A percentile compares a stretch with the other conserved stretches of the same genome.
Conservation (phyloP, 441 rosid species). For the Gossypium davidsonii region DNA sequence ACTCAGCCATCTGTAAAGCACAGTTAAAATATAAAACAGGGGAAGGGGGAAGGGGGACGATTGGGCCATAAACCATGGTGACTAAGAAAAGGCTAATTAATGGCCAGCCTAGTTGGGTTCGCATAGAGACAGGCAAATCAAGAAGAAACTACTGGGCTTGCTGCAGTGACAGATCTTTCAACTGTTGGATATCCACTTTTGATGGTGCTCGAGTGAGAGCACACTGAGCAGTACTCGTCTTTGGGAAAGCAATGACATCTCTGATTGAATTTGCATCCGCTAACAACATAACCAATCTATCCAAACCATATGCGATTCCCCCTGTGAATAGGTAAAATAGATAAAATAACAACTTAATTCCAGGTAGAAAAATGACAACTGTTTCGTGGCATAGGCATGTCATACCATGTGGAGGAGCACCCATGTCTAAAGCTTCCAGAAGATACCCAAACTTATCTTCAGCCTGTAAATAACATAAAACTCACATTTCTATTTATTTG, state of each 20-base stretch:
- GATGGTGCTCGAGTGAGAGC: constrained; percentile 78
- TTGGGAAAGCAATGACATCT: constrained; percentile 96
- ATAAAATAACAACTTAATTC: not conserved
- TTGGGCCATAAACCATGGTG: not conserved
- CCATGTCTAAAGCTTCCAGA: constrained; percentile 91
- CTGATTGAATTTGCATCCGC: constrained; percentile 71
- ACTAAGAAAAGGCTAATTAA: not conserved
- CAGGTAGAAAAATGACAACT: not conserved
- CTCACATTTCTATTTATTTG: not conserved
- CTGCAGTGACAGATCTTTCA: constrained; percentile 52
- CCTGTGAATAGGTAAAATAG: constrained; percentile 35
- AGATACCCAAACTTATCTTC: constrained; percentile 92
- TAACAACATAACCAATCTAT: constrained; percentile 84
- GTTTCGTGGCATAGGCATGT: not conserved
- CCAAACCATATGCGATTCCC: constrained; percentile 86
- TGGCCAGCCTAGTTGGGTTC: not conserved
- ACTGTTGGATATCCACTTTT: constrained; percentile 77
- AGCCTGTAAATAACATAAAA: constrained; percentile 44
- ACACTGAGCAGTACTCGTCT: constrained; percentile 88
- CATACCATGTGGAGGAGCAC: constrained; percentile 97
- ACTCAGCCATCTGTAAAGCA: no score
- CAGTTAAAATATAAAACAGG: no score
- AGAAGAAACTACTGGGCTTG: constrained; percentile 19
- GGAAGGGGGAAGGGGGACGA: no score
- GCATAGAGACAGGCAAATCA: not conserved